phyloP scores from a whole-genome alignment of 257 asterid genomes.

The Solanum peruvianum region DNA sequence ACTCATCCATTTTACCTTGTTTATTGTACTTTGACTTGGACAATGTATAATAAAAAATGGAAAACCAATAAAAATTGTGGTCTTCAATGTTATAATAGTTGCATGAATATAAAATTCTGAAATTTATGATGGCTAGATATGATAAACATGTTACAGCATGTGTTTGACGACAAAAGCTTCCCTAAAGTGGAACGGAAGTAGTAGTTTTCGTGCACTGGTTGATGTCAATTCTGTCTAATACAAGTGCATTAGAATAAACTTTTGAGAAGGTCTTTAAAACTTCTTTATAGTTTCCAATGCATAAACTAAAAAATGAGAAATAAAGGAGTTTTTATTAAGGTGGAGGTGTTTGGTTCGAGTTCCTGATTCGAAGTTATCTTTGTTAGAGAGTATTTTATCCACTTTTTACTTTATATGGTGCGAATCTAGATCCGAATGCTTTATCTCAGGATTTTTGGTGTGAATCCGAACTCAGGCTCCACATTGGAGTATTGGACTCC shows the following conservation, averaged over 20 bases:
- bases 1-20: not conserved
- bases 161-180: not conserved
- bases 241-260: not conserved
- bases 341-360: not conserved
- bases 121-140: not conserved
- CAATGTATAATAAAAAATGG: not conserved
- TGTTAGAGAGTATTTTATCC: too few species aligned
- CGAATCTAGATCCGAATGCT: too few species aligned
- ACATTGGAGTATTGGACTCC: too few species aligned
- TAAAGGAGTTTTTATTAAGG: not conserved
- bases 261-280: not conserved
- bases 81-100: not conserved
- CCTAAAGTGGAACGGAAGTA: not conserved
- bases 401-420: too few species aligned
- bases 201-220: not conserved
- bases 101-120: not conserved
- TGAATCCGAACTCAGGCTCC: too few species aligned
- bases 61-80: not conserved
- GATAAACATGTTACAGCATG: not conserved
- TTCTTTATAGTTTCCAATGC: not conserved
- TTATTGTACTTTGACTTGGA: not conserved
- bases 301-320: not conserved
- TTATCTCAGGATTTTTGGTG: too few species aligned
- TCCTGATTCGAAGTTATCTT: too few species aligned
- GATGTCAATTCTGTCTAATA: not conserved